These are phyloP conservation scores for Alternaria alternata DNA, from an alignment of 2,329 filamentous ascomycete species.

Conservation along the genomic window DNA sequence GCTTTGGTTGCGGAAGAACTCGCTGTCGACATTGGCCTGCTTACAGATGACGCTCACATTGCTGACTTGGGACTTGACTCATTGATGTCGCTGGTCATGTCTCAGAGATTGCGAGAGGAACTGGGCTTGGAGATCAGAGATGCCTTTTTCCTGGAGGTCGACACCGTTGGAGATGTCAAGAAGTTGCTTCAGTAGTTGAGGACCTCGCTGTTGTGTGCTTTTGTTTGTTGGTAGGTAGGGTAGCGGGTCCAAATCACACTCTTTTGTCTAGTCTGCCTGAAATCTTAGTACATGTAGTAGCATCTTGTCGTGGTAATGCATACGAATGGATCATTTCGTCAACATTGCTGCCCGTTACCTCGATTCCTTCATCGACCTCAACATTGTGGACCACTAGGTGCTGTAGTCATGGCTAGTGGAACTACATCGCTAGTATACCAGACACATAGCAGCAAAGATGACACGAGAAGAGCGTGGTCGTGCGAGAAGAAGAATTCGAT, in stretches of 20 bases:
- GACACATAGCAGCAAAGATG: not conserved
- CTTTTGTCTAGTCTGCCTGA: not conserved
- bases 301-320: not conserved
- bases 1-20: not conserved
- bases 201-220: not conserved
- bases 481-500: constrained; percentile 2
- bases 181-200: not conserved
- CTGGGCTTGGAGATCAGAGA: not conserved
- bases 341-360: not conserved
- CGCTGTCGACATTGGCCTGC: not conserved
- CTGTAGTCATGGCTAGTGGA: not conserved
- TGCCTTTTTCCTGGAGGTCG: not conserved
- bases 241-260: not conserved
- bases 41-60: not conserved
- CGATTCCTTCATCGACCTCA: no score
- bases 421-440: not conserved
- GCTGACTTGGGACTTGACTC: not conserved
- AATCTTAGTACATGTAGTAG: not conserved
- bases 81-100: not conserved
- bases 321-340: not conserved
- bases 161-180: not conserved
- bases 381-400: not conserved
- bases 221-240: not conserved
- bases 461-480: not conserved
- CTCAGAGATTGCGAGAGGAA: not conserved